phyloP scores from a whole-genome alignment of 345 rosid genomes.

The Brassica cretica region DNA sequence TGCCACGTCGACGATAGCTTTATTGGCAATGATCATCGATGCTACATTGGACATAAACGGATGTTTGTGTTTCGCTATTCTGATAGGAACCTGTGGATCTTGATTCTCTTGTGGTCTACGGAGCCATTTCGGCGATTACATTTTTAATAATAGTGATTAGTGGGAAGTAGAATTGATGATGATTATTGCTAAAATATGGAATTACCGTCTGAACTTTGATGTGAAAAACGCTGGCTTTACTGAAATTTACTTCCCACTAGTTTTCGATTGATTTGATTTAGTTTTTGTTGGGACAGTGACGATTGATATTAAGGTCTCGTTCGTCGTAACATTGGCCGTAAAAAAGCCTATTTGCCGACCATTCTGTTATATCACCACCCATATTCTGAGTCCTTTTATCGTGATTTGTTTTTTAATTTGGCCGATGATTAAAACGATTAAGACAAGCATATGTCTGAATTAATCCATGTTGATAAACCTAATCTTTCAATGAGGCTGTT shows the following conservation, averaged over 20 bases:
- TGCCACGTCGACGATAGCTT: constrained; percentile 55
- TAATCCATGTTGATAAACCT: constrained; percentile 52
- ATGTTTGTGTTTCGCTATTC: constrained; percentile 49
- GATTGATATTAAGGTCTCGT: constrained; percentile 27
- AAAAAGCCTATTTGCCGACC: constrained; percentile 5
- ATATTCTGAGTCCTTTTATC: constrained; percentile 6
- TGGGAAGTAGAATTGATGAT: constrained; percentile 3
- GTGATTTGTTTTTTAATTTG: neutral
- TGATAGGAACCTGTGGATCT: constrained; percentile 70
- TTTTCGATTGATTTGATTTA: neutral
- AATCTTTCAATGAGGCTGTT: constrained; percentile 88
- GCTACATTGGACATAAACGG: constrained; percentile 55
- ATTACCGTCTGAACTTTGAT: constrained; percentile 73
- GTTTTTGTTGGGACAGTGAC: neutral
- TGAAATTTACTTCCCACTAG: constrained; percentile 9
- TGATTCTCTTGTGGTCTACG: constrained; percentile 11
- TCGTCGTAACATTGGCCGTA: constrained; percentile 17
- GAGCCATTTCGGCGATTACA: constrained; percentile 44
- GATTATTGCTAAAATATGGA: constrained; percentile 52
- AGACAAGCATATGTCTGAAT: constrained; percentile 94
- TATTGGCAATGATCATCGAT: constrained; percentile 45
- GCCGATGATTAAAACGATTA: constrained; percentile 69
- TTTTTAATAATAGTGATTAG: neutral
- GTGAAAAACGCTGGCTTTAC: constrained; percentile 35
- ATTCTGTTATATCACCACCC: constrained; percentile 26